phyloP scores from a whole-genome alignment of 495 filamentous ascomycete genomes.

The Paragyromitra xinjiangensis region DNA sequence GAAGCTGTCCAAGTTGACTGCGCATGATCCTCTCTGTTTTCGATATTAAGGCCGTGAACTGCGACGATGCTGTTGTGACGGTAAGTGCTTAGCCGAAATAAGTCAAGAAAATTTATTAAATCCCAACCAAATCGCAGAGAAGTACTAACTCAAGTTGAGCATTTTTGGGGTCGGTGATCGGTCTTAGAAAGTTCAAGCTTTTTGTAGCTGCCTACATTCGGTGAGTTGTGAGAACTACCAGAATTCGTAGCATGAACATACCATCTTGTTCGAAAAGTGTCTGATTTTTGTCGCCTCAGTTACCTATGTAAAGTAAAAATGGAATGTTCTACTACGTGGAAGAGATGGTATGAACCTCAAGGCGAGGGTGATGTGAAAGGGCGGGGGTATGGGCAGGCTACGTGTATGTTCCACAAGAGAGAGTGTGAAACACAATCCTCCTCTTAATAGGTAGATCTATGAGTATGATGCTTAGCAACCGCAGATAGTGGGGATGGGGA shows the following conservation, averaged over 20 bases:
- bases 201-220: neutral
- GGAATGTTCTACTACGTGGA: neutral
- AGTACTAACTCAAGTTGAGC: neutral
- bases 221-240: neutral
- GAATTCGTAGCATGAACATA: neutral
- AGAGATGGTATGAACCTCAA: neutral
- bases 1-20: constrained; percentile 11
- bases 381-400: too few species aligned
- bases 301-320: neutral
- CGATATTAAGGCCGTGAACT: constrained; percentile 32
- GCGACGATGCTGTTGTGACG: constrained; percentile 10
- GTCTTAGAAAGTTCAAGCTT: neutral
- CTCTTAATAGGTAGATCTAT: too few species aligned
- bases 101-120: too few species aligned
- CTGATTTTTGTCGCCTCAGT: neutral
- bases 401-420: too few species aligned
- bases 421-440: too few species aligned
- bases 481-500: neutral
- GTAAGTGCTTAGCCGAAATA: neutral
- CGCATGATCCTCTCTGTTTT: neutral
- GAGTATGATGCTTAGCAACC: too few species aligned
- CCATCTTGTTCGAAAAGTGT: neutral
- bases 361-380: neutral
- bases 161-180: neutral
- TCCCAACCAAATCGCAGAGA: neutral